Evolutionary conservation across 192 early-diverging fungal species (phyloP).

Genomic region (Mortierella claussenii): DNA sequence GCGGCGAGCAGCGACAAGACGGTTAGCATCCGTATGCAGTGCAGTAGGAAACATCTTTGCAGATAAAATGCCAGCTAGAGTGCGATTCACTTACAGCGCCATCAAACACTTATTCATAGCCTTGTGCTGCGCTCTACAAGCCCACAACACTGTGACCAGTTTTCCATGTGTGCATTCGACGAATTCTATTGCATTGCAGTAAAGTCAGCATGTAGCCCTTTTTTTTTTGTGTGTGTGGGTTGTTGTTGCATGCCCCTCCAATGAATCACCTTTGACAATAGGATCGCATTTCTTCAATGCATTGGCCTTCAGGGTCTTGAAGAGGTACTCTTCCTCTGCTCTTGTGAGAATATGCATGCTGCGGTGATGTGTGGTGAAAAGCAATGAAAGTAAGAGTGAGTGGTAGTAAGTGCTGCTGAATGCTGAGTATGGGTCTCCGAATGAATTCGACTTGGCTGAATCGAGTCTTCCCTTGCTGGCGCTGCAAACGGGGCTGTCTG

Average conservation of each 20-base stretch:
- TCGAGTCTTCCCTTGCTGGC: too few relatives aligned
- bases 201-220: not conserved
- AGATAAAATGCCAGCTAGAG: too few relatives aligned
- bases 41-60: not conserved
- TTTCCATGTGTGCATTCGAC: constrained; percentile 66
- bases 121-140: constrained; percentile 58
- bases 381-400: not conserved
- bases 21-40: not conserved
- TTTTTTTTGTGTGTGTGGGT: too few relatives aligned
- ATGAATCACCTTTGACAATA: constrained; percentile 56
- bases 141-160: constrained; percentile 61
- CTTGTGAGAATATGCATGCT: constrained; percentile 61
- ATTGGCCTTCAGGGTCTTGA: constrained; percentile 61
- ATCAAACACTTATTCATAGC: constrained; percentile 64
- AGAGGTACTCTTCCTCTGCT: constrained; percentile 63
- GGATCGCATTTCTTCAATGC: constrained; percentile 62
- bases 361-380: not conserved
- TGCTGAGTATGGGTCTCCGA: not conserved
- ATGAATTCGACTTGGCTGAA: too few relatives aligned
- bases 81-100: constrained; percentile 43
- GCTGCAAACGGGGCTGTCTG: too few relatives aligned
- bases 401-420: not conserved
- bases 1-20: too few relatives aligned
- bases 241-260: not conserved
- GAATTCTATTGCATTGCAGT: constrained; percentile 53